Evolutionary conservation across 306 rosid species (phyloP), one percentile per base, ranked within the genome.

Genomic region (Hylodesmum podocarpum): DNA sequence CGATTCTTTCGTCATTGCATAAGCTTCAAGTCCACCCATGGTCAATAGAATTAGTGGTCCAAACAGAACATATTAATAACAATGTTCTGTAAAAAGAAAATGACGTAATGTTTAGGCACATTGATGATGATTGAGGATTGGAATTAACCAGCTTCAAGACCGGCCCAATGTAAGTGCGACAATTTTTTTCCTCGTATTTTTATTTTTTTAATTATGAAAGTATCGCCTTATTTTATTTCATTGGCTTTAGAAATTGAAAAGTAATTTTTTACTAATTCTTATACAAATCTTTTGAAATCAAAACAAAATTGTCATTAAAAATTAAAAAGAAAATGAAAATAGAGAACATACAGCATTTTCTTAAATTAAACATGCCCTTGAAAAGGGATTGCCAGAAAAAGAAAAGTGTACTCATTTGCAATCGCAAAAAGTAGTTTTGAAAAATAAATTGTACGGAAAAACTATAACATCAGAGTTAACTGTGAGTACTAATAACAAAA

Each of bases 401-500:
- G 28, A 47, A 18, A 33, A 33, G 34, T 13, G 34, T 18, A 47
- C 64, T 21, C 34, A 3, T 61, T 16, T 27, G 66, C 54, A 72
- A 36, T 37, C 36, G 27, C 36, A 36, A 39, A 49, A 62, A 64
- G 69, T 63, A 11, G 73, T 27, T 53, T 53, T 25, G 24, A 40
- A 80, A 79, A 55, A 24, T 70, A 74, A 73, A 69, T 66, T 36
- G 31, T 77, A 11, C 51, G 51, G 49, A 44, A 76, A 84, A 86
- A 63, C 69, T 78, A 53, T 5, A 77, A 64, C 49, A 63, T 47
- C 63, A 49, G 53, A 53, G 76, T 11, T 55, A 55, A 55, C n/a
- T 55, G 9, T 25, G n/a, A 55, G 80, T 84, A 66, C 25, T 72
- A 76, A 79, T 68, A 73, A 68, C n/a, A n/a, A n/a, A n/a, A n/a